phyloP scores from a whole-genome alignment of 257 asterid genomes.

The Misopates orontium region DNA sequence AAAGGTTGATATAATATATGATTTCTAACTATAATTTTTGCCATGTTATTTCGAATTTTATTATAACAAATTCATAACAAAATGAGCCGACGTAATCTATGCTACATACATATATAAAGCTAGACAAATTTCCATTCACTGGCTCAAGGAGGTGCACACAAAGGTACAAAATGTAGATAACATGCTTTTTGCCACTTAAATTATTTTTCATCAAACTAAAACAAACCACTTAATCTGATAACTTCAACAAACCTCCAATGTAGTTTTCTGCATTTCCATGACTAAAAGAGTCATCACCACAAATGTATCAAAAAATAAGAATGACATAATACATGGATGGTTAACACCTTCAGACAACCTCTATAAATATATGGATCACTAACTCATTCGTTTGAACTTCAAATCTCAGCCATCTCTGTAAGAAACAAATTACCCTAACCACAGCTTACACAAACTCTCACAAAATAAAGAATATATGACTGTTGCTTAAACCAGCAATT shows the following conservation, averaged over 20 bases:
- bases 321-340: no score
- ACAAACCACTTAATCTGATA: no score
- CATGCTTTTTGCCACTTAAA: neutral
- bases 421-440: slow-evolving; percentile 7
- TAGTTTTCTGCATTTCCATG: no score
- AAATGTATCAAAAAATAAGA: no score
- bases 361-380: no score
- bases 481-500: slow-evolving; percentile 22
- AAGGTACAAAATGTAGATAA: neutral
- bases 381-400: neutral
- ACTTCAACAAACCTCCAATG: no score
- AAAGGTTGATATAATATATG: no score
- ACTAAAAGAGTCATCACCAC: no score
- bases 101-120: neutral
- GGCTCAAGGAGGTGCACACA: neutral
- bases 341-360: no score
- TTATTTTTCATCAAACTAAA: neutral
- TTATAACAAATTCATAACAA: neutral
- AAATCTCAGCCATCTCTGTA: neutral
- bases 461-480: slow-evolving; percentile 39
- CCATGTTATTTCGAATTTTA: no score
- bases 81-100: neutral
- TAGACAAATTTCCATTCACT: neutral
- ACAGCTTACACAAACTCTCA: slow-evolving; percentile 21
- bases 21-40: no score